Evolutionary conservation across 1,284 basidiomycete genomes (phyloP).

Genomic region (Microbotryum saponariae): DNA sequence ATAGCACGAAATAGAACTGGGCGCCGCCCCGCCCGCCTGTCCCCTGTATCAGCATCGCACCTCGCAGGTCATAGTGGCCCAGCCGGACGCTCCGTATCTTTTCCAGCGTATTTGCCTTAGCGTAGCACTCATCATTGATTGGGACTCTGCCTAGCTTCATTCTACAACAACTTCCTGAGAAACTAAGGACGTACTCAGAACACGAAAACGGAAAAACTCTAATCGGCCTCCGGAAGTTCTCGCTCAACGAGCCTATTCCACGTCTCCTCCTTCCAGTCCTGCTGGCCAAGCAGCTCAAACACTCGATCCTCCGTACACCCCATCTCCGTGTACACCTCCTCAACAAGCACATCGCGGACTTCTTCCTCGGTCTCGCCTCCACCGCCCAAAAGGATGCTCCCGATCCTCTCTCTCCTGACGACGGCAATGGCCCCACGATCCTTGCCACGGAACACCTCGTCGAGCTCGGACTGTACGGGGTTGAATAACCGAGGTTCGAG

Average conservation of each 20-base stretch:
- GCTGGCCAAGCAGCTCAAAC: constrained; percentile 65
- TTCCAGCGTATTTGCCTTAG: no score
- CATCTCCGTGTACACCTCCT: constrained; percentile 78
- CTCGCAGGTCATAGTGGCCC: no score
- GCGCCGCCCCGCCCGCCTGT: no score
- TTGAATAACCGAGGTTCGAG: constrained; percentile 81
- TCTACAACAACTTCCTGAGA: no score
- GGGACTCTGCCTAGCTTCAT: no score
- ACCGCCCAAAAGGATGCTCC: constrained; percentile 49
- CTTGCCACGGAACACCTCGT: constrained; percentile 49
- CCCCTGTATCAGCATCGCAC: no score
- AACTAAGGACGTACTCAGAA: no score
- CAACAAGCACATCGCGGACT: constrained; percentile 50
- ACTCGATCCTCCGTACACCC: constrained; percentile 72
- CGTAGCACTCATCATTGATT: no score
- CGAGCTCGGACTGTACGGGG: constrained; percentile 64
- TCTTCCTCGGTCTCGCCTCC: constrained; percentile 60
- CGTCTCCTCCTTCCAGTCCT: constrained; percentile 86
- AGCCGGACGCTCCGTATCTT: no score
- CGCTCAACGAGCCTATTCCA: constrained; percentile 74
- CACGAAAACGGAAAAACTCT: not conserved
- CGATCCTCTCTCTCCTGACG: constrained; percentile 31
- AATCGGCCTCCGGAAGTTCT: constrained; percentile 64
- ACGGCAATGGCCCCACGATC: constrained; percentile 35
- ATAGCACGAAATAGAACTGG: no score